Evolutionary conservation across 2,329 filamentous ascomycete genomes (phyloP).

Genomic region (Claviceps spartinae): DNA sequence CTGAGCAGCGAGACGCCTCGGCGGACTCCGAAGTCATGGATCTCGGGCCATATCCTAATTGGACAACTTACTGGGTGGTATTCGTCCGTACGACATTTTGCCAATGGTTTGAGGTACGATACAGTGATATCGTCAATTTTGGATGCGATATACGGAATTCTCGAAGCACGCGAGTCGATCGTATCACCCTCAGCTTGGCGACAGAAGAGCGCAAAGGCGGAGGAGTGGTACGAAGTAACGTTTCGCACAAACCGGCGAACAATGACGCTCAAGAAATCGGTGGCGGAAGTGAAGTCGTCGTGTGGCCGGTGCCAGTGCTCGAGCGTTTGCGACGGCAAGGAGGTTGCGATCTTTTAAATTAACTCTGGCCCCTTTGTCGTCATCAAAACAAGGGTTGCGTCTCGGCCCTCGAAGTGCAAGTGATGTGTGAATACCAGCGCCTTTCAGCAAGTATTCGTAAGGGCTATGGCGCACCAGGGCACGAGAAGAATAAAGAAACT

Average conservation of each 20-base stretch:
- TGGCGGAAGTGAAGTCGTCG: not conserved
- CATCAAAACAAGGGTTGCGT: not conserved
- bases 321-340: not conserved
- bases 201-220: not conserved
- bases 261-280: not conserved
- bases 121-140: not conserved
- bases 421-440: not conserved
- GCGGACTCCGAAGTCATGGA: not conserved
- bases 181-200: not conserved
- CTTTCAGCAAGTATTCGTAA: not conserved
- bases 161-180: not conserved
- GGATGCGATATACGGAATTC: not conserved
- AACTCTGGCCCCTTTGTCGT: not conserved
- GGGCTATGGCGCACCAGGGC: not conserved
- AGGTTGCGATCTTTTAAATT: not conserved
- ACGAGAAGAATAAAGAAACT: not conserved
- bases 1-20: not conserved
- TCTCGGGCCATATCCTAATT: not conserved
- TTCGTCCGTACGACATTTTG: slow-evolving; percentile 2
- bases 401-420: not conserved
- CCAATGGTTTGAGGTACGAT: not conserved
- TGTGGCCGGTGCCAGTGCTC: not conserved
- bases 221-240: not conserved
- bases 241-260: not conserved
- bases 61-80: not conserved